Base-by-base conservation (phyloP, 371 early-diverging fungal genomes). In the Mortierella sp. region DNA sequence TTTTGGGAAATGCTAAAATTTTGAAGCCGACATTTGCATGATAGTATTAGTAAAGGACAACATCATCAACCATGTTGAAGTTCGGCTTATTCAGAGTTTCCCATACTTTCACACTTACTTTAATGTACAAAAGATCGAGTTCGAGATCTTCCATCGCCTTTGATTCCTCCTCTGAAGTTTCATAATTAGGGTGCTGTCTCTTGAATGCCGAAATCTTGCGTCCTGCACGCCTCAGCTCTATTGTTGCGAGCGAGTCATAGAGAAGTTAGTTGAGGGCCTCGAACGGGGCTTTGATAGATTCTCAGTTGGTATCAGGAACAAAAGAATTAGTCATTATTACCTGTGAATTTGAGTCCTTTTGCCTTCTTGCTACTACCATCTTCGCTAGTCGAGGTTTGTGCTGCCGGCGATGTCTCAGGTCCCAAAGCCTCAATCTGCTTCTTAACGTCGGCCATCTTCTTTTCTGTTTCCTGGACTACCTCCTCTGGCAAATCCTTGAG, bases 191-290 rank as follows among this genome's bases (percentile, higher is more conserved):
- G 26, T 81, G 76, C 45, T 75, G 83, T 51, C 70, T 75, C 70
- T 75, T 81, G 67, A 72, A 81, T 5, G 76, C 69, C 1, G 39
- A 30, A 43, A 81, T 70, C 67, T 70, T 75, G 22, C 76, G 72
- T 55, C 73, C 67, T 20, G 83, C 75, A 54, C 83, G 68, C n/a
- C 83, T 59, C 67, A 75, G 28, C 54, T 81, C 83, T 81, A 62
- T 26, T 37, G 14, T 5, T 45, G 16, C n/a, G 20, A 12, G 12
- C 14, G 14, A 5, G 10, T 28, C 0, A 8, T 20, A n/a, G 10
- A 22, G 40, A 39, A 9, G 2, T 11, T 0, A 24, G 24, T 28
- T 24, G 28, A 32, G 22, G 28, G 9, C 47, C 28, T 60, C 26
- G 20, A 57, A 26, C 6, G 10, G 20, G 30, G 26, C 20, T 20